Conservation (phyloP, 2,329 filamentous ascomycete genomes). For the Nemania abortiva region DNA sequence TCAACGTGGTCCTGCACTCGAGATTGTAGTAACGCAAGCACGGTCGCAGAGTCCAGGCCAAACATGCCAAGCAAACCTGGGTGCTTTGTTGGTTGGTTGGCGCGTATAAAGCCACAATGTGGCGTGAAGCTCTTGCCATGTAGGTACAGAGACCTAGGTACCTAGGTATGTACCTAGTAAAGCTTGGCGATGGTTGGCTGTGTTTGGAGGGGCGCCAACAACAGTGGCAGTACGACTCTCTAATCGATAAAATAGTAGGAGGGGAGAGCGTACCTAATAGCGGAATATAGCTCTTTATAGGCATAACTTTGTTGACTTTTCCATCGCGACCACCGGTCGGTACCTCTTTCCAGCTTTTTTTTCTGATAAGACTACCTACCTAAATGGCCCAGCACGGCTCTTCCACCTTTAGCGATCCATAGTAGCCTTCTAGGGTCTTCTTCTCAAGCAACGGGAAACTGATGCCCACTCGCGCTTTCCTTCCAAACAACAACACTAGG, state of each 20-base stretch:
- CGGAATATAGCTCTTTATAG: conserved; percentile 26
- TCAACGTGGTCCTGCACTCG: conserved; percentile 35
- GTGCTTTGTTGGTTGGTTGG: conserved; percentile 3
- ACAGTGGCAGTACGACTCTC: conserved; percentile 6
- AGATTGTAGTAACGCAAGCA: conserved; percentile 17
- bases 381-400: conserved; percentile 23
- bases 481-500: conserved; percentile 22
- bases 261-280: conserved; percentile 28
- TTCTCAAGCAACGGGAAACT: conserved; percentile 8
- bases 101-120: conserved; percentile 27
- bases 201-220: not conserved
- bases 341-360: conserved; percentile 27
- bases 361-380: conserved; percentile 22
- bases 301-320: conserved; percentile 40
- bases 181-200: not conserved
- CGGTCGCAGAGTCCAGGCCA: conserved; percentile 23
- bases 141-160: too few relatives aligned
- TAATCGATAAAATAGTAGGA: conserved; percentile 36
- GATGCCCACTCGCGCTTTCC: conserved; percentile 24
- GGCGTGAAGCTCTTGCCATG: conserved; percentile 15
- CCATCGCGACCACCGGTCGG: conserved; percentile 32
- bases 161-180: not conserved
- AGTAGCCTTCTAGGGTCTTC: conserved; percentile 10
- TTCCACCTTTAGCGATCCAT: conserved; percentile 22
- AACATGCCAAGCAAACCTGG: conserved; percentile 30